Evolutionary conservation across 345 rosid genomes (phyloP).

Genomic region (Lepidium africanum): DNA sequence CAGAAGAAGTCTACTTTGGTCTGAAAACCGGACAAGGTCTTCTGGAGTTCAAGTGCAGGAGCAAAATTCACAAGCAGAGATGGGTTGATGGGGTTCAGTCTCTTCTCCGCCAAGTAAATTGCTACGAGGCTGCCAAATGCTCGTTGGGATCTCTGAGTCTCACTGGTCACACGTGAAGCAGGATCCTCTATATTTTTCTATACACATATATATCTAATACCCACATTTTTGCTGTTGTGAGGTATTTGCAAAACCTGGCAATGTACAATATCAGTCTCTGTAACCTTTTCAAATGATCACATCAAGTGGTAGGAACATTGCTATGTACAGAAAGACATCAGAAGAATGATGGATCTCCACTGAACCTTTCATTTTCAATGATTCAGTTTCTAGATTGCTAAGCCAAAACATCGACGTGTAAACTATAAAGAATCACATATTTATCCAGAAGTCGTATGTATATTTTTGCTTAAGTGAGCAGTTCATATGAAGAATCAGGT

Average conservation of each 20-base stretch:
- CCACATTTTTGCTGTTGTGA: slow-evolving; percentile 25
- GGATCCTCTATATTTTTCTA: slow-evolving; percentile 8
- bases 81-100: slow-evolving; percentile 76
- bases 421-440: background rate
- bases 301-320: slow-evolving; percentile 5
- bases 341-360: background rate
- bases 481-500: slow-evolving; percentile 3
- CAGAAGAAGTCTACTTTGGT: slow-evolving; percentile 78
- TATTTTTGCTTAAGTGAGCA: background rate
- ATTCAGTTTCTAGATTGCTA: slow-evolving; percentile 4
- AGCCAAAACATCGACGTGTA: background rate
- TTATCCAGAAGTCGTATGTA: slow-evolving; percentile 8
- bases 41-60: slow-evolving; percentile 83
- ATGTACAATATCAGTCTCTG: slow-evolving; percentile 24
- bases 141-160: slow-evolving; percentile 50
- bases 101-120: slow-evolving; percentile 60
- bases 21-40: slow-evolving; percentile 92
- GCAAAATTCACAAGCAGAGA: slow-evolving; percentile 71
- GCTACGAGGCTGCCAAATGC: slow-evolving; percentile 40
- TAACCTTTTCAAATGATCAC: slow-evolving; percentile 13
- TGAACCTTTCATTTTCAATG: background rate
- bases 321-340: slow-evolving; percentile 20
- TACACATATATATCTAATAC: slow-evolving; percentile 3
- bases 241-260: slow-evolving; percentile 17
- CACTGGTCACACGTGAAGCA: slow-evolving; percentile 27